A percentile compares a stretch with the other conserved stretches of the same genome.
Conservation (phyloP, 257 asterid species). For the Catharanthus roseus region DNA sequence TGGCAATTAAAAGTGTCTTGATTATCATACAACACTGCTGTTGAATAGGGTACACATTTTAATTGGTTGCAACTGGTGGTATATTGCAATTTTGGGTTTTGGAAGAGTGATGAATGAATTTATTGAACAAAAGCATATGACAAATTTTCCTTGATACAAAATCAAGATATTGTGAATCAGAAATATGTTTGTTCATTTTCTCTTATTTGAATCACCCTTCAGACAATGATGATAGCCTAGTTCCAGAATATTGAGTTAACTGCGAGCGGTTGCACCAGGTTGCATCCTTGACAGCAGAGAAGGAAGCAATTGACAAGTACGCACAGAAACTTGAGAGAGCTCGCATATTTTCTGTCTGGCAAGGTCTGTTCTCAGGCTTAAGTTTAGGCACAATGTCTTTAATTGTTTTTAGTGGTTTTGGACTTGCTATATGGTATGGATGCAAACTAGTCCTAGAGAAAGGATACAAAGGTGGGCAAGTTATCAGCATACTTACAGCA, state of each 20-base stretch:
- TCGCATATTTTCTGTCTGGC: constrained; percentile 40
- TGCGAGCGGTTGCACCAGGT: constrained; percentile 33
- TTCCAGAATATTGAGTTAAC: neutral
- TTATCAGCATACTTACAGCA: constrained; percentile 45
- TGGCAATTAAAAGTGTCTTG: too few species aligned
- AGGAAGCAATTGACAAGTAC: constrained; percentile 36
- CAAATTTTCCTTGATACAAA: neutral
- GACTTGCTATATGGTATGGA: constrained; percentile 68
- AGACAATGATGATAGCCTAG: neutral
- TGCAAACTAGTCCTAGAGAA: constrained; percentile 41
- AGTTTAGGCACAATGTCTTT: constrained; percentile 46
- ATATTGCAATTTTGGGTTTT: neutral
- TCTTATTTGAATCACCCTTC: neutral
- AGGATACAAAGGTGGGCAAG: constrained; percentile 54
- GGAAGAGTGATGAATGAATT: neutral
- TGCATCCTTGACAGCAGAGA: constrained; percentile 64
- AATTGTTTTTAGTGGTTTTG: constrained; percentile 43
- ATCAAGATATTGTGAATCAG: neutral
- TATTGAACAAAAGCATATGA: neutral
- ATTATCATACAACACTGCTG: neutral
- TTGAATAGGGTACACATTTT: neutral
- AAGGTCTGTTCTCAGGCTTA: constrained; percentile 58
- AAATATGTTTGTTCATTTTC: neutral
- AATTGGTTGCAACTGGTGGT: too few species aligned
- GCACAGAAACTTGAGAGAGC: constrained; percentile 41